A percentile compares a stretch with the other conserved stretches of the same genome.
Conservation (phyloP, 1,284 basidiomycete genomes). For the Caloboletus inedulis region DNA sequence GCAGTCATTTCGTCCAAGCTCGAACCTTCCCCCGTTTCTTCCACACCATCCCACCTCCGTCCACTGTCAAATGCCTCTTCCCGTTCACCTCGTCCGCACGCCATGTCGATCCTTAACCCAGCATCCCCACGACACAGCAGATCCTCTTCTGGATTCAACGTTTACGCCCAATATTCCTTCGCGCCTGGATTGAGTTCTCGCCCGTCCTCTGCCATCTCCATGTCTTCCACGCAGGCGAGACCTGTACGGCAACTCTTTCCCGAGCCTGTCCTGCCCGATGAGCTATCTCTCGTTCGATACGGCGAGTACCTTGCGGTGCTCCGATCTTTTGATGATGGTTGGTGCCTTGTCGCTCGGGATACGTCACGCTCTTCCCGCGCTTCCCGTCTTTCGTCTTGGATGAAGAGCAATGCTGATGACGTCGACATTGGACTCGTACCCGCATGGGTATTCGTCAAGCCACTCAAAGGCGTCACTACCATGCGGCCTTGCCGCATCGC, state of each 20-base stretch:
- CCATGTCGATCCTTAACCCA: constrained; percentile 19
- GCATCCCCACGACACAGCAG: constrained; percentile 16
- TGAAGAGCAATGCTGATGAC: constrained; percentile 9
- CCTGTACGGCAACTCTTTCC: constrained; percentile 58
- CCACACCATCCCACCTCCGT: constrained; percentile 24
- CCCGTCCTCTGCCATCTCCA: constrained; percentile 32
- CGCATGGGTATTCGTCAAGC: constrained; percentile 68
- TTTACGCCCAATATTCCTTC: constrained; percentile 16
- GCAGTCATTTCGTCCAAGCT: constrained; percentile 44
- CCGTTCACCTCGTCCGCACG: constrained; percentile 17
- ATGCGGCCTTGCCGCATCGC: constrained; percentile 62
- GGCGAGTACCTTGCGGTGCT: constrained; percentile 61
- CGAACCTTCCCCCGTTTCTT: constrained; percentile 34
- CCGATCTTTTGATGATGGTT: constrained; percentile 68
- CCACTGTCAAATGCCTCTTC: constrained; percentile 26
- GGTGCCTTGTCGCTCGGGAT: constrained; percentile 69
- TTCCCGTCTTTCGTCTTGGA: constrained; percentile 10
- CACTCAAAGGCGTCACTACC: constrained; percentile 52
- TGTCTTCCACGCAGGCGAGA: constrained; percentile 40
- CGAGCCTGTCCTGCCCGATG: constrained; percentile 66
- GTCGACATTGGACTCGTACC: constrained; percentile 62
- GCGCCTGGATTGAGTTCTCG: constrained; percentile 10
- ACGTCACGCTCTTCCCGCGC: constrained; percentile 37
- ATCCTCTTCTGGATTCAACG: constrained; percentile 23
- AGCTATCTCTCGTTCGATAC: constrained; percentile 48